These are phyloP conservation scores for Davidsoniella neocaledoniae DNA, from an alignment of 2,329 filamentous ascomycete species.

Conservation along the genomic window DNA sequence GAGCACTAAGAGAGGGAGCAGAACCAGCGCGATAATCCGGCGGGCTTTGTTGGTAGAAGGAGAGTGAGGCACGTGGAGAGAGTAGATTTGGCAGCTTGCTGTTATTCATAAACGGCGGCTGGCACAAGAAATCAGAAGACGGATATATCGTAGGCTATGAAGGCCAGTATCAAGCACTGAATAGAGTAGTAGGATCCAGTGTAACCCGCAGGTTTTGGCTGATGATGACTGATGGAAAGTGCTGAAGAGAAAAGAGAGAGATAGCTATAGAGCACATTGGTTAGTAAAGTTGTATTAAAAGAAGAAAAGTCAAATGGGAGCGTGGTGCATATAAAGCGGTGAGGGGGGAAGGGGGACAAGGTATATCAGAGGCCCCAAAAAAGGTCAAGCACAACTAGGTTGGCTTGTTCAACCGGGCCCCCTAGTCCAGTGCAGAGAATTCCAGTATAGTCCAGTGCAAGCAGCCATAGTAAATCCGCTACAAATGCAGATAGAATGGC, in stretches of 20 bases:
- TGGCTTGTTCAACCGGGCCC: neutral
- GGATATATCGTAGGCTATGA: too few species aligned
- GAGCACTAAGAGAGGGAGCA: conserved; percentile 37
- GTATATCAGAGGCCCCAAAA: neutral
- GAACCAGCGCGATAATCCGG: conserved; percentile 57
- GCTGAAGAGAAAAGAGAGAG: neutral
- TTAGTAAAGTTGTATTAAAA: neutral
- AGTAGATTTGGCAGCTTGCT: conserved; percentile 58
- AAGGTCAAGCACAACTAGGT: neutral
- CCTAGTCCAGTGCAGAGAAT: neutral
- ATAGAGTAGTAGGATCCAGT: neutral
- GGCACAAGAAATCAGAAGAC: neutral
- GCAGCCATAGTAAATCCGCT: neutral
- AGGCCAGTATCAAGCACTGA: neutral
- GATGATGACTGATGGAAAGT: neutral
- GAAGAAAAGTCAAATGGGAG: neutral
- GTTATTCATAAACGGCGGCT: conserved; percentile 43
- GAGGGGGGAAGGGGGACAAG: neutral
- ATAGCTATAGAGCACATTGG: neutral
- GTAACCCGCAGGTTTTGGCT: conserved; percentile 2
- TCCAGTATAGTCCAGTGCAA: too few species aligned
- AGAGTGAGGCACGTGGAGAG: conserved; percentile 52
- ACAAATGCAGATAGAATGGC: too few species aligned
- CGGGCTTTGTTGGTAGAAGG: conserved; percentile 53
- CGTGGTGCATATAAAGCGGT: neutral